A percentile compares a stretch with the other conserved stretches of the same genome.
Evolutionary conservation across 345 rosid genomes (phyloP).

Genomic region (Camelina laxa): DNA sequence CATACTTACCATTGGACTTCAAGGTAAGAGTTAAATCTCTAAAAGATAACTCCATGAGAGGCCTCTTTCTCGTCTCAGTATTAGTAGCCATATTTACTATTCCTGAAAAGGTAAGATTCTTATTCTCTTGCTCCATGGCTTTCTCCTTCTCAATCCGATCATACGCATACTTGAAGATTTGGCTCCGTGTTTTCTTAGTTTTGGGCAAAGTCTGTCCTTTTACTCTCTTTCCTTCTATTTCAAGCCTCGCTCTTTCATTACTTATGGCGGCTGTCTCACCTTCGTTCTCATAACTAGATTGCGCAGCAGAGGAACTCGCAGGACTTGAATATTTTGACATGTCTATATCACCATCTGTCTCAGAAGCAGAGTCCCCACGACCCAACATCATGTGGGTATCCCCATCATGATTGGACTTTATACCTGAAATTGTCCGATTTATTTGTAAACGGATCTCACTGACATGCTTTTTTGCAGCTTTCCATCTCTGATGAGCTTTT

Average conservation of each 20-base stretch:
- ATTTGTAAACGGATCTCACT: conserved; percentile 67
- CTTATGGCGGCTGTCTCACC: conserved; percentile 40
- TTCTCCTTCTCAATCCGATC: conserved; percentile 83
- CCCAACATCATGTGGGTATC: conserved; percentile 56
- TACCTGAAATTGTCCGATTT: conserved; percentile 68
- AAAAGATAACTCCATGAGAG: conserved; percentile 76
- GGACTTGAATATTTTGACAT: conserved; percentile 34
- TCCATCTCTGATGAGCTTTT: conserved; percentile 82
- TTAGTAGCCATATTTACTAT: conserved; percentile 67
- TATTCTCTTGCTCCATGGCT: conserved; percentile 60
- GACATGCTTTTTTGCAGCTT: conserved; percentile 70
- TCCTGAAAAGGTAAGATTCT: conserved; percentile 75
- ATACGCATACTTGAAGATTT: conserved; percentile 82
- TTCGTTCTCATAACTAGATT: conserved; percentile 58
- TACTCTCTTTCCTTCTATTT: conserved; percentile 41
- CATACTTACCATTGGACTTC: conserved; percentile 69
- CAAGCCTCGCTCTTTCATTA: conserved; percentile 43
- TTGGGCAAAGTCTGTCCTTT: conserved; percentile 44
- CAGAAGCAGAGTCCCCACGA: conserved; percentile 45
- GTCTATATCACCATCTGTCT: conserved; percentile 49
- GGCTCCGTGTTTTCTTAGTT: conserved; percentile 64
- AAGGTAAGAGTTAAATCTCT: conserved; percentile 77
- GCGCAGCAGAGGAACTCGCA: conserved; percentile 45
- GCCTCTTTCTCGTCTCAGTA: conserved; percentile 64
- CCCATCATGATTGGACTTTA: conserved; percentile 33